Evolutionary conservation across 208 protist species (phyloP).

Genomic region (Leishmania martiniquensis): DNA sequence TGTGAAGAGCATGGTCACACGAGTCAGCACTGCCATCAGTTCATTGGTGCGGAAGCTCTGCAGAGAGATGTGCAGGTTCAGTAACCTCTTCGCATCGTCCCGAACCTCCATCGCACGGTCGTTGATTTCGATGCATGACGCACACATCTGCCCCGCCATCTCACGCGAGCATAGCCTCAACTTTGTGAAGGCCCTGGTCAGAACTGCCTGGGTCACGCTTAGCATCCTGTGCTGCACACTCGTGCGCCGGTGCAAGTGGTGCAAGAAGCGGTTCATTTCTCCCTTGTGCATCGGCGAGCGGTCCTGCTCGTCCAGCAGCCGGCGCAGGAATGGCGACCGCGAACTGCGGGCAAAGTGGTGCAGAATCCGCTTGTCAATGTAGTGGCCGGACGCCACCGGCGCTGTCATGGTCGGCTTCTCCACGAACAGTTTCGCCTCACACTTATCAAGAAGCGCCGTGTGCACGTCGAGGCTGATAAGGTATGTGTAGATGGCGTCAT

Average conservation of each 20-base stretch:
- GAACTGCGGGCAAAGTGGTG: constrained; percentile 79
- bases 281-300: constrained; percentile 61
- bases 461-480: constrained; percentile 77
- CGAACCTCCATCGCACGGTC: constrained; percentile 80
- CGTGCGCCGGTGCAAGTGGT: constrained; percentile 87
- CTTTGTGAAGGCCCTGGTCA: constrained; percentile 78
- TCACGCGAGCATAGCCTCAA: constrained; percentile 73
- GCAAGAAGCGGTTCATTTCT: constrained; percentile 86
- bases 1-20: constrained; percentile 86
- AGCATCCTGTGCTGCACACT: constrained; percentile 86
- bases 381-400: constrained; percentile 16
- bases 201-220: constrained; percentile 64
- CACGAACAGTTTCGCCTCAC: constrained; percentile 82
- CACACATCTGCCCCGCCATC: constrained; percentile 77
- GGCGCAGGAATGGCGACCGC: constrained; percentile 68
- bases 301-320: constrained; percentile 66
- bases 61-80: constrained; percentile 83
- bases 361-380: constrained; percentile 65
- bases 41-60: constrained; percentile 87
- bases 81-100: constrained; percentile 83
- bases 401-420: constrained; percentile 9
- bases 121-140: constrained; percentile 69
- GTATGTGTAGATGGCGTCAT: constrained; percentile 83
- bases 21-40: constrained; percentile 90
- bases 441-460: constrained; percentile 75